These are phyloP conservation scores for Fusarium begoniae DNA, from an alignment of 2,329 filamentous ascomycete genomes.

Conservation along the genomic window DNA sequence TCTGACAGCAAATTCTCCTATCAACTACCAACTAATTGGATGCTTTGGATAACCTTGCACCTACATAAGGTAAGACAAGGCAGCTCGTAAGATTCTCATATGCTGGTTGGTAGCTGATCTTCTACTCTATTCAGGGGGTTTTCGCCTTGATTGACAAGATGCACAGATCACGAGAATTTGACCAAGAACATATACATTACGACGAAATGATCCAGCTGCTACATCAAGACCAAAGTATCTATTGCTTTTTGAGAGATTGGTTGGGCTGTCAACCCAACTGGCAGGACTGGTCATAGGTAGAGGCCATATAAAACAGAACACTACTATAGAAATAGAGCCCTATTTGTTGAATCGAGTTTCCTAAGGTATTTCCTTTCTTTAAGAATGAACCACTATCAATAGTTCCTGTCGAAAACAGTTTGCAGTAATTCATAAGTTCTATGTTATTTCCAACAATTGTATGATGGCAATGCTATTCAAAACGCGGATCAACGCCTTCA, in stretches of 20 bases:
- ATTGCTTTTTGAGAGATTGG: neutral
- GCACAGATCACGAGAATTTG: neutral
- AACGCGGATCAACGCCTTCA: constrained; percentile 20
- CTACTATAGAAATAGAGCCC: neutral
- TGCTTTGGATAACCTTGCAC: too few relatives aligned
- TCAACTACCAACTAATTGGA: neutral
- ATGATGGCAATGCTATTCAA: constrained; percentile 10
- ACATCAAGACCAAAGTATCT: neutral
- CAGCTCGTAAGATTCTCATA: neutral
- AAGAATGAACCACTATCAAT: neutral
- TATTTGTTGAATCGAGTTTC: too few relatives aligned
- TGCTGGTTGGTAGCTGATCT: neutral
- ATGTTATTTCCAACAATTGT: constrained; percentile 2
- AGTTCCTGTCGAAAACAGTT: too few relatives aligned
- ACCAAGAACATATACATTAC: too few relatives aligned
- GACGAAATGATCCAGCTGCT: neutral
- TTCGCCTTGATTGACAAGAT: neutral
- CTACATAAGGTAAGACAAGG: neutral
- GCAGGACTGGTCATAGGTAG: neutral
- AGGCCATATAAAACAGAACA: neutral
- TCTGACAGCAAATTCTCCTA: neutral
- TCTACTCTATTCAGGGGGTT: neutral
- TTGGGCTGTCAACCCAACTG: neutral
- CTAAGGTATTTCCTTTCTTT: too few relatives aligned
- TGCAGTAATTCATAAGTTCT: neutral